Conservation (phyloP, 352 stramenopile genomes). For the Globisporangium middletonii region DNA sequence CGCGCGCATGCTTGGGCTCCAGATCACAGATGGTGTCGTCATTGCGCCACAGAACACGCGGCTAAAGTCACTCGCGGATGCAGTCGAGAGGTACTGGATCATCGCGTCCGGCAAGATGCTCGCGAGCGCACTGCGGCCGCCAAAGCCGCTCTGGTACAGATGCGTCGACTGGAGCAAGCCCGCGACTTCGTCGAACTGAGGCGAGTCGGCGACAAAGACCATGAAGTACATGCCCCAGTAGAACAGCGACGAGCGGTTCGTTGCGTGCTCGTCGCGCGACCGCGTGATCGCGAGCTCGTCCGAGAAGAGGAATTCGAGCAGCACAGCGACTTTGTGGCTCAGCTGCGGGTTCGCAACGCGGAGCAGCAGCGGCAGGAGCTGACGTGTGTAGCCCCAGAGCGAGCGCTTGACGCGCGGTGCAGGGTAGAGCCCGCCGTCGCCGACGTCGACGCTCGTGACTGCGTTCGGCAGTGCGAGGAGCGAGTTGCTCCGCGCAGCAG, state of each 20-base stretch:
- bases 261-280: conserved; percentile 24
- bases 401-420: conserved; percentile 39
- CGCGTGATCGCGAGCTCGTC: conserved; percentile 19
- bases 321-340: conserved; percentile 39
- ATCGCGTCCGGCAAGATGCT: conserved; percentile 89
- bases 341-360: conserved; percentile 41
- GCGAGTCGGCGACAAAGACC: conserved; percentile 42
- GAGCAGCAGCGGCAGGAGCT: conserved; percentile 50
- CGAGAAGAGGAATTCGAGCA: conserved; percentile 66
- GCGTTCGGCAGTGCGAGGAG: conserved; percentile 20
- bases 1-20: conserved; percentile 89
- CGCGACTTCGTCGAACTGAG: conserved; percentile 52
- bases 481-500: conserved; percentile 56
- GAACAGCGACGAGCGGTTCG: conserved; percentile 38
- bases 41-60: conserved; percentile 85
- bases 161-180: conserved; percentile 68
- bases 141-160: conserved; percentile 40
- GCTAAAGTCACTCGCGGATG: conserved; percentile 77
- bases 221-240: conserved; percentile 75
- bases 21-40: conserved; percentile 91
- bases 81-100: conserved; percentile 84
- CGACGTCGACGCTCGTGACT: conserved; percentile 5
- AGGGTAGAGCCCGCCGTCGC: conserved; percentile 43
- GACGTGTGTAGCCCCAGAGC: conserved; percentile 38
- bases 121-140: conserved; percentile 60